These are phyloP conservation scores for Aspergillus hiratsukae DNA, from an alignment of 2,329 filamentous ascomycete species.

Conservation along the genomic window DNA sequence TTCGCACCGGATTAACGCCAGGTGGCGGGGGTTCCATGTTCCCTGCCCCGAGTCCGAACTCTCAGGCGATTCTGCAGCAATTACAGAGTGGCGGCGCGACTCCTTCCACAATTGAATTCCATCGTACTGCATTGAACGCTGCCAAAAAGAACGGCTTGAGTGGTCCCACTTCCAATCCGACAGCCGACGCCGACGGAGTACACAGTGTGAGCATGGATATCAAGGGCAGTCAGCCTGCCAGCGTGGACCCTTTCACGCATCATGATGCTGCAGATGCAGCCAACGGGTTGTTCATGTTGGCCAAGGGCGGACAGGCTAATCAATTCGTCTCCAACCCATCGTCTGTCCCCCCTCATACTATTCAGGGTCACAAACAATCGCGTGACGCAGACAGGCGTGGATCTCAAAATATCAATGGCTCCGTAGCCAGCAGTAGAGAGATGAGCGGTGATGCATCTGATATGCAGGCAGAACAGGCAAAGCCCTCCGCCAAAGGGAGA, in stretches of 20 bases:
- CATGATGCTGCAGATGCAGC: conserved; percentile 91
- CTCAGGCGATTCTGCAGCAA: conserved; percentile 74
- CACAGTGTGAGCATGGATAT: conserved; percentile 40
- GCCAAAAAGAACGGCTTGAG: conserved; percentile 55
- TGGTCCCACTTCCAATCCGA: conserved; percentile 40
- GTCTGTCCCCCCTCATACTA: conserved; percentile 49
- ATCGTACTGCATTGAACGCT: conserved; percentile 82
- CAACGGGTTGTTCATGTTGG: conserved; percentile 88
- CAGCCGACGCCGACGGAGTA: conserved; percentile 34
- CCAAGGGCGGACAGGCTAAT: conserved; percentile 57
- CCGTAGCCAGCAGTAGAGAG: conserved; percentile 60
- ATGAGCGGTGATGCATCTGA: conserved; percentile 68
- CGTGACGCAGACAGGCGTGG: conserved; percentile 40
- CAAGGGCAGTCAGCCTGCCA: conserved; percentile 43
- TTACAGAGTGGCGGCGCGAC: conserved; percentile 78
- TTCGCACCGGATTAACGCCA: conserved; percentile 86
- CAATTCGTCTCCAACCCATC: conserved; percentile 48
- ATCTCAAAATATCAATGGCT: conserved; percentile 42
- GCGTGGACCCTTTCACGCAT: conserved; percentile 69
- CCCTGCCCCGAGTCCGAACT: conserved; percentile 82
- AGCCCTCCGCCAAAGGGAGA: conserved; percentile 61
- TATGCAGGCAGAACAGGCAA: conserved; percentile 63
- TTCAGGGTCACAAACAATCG: conserved; percentile 52
- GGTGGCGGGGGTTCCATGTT: conserved; percentile 98
- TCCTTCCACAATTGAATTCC: conserved; percentile 87